Base-by-base conservation (phyloP, 208 protist genomes). In the Novymonas esmeraldas region DNA sequence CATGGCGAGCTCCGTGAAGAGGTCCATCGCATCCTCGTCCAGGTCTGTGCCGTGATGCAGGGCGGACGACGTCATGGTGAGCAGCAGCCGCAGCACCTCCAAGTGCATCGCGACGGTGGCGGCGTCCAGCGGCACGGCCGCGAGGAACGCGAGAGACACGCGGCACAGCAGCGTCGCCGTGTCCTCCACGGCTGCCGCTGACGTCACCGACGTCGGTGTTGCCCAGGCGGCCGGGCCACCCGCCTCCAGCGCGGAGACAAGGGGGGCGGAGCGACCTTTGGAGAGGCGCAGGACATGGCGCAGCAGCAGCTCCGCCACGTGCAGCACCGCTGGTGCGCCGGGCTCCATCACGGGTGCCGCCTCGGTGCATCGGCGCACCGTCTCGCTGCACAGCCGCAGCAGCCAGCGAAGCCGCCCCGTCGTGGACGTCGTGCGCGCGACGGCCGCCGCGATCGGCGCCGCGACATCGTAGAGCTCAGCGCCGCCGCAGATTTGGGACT, bases 1-100 rank as follows among this genome's bases (percentile, higher is more conserved):
- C 70, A 95, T 71, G 20, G 93, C 87, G 50, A 87, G 72, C 57
- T 92, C 85, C 48, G 82, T 91, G 58, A 93, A 95, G 20, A 90
- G 45, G 64, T 95, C 90, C 49, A 89, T 84, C n/a, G 62, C 44
- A 13, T 63, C 67, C 58, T 90, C 75, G 26, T 71, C 45, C 20
- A 82, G 81, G 16, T 65, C 59, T 10, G 79, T 88, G 51, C 52
- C 71, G 78, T 95, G 90, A 49, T 93, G 86, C 51, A 95, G 76
- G 20, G 87, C 81, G 41, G 87, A 83, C 22, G 87, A 89, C 31
- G 68, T 90, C 80, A 93, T 79, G n/a, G 81, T 90, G 5, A 93
- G 70, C 24, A 95, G 73, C 41, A 95, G 69, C 10, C 70, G 79
- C 26, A 84, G 55, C 29, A 88, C 81, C 20, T 75, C 76, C 18